Conservation (phyloP, 805 yeast genomes). For the Barnettozyma wickerhamii region DNA sequence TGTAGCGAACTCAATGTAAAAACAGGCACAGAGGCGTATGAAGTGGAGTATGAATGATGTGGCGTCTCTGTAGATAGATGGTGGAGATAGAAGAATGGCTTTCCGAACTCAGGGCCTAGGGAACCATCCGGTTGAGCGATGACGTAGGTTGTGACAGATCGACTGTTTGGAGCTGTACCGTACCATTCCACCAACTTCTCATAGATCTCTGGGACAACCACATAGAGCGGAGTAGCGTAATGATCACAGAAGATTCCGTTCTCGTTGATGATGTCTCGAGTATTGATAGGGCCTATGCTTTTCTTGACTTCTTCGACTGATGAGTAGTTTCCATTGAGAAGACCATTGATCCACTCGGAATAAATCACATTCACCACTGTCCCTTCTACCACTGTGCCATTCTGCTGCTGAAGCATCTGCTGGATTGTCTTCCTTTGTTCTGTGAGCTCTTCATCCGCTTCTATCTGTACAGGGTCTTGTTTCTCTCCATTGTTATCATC, state of each 20-base stretch:
- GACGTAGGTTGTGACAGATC: slow-evolving; percentile 34
- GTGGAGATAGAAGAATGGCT: slow-evolving; percentile 33
- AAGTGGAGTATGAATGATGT: slow-evolving; percentile 7
- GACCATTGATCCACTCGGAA: slow-evolving; percentile 13
- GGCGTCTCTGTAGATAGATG: slow-evolving; percentile 20
- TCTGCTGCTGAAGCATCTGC: slow-evolving; percentile 7
- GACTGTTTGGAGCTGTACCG: slow-evolving; percentile 39
- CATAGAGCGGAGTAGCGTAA: slow-evolving; percentile 25
- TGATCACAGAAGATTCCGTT: slow-evolving; percentile 39
- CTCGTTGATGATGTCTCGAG: slow-evolving; percentile 34
- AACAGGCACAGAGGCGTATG: slow-evolving; percentile 23
- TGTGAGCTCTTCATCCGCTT: neutral
- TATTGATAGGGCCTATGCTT: slow-evolving; percentile 36
- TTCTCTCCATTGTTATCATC: neutral
- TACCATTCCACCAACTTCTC: slow-evolving; percentile 47
- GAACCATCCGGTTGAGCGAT: slow-evolving; percentile 26
- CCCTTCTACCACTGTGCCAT: slow-evolving; percentile 11
- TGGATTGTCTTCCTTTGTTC: slow-evolving; percentile 16
- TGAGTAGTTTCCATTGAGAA: slow-evolving; percentile 8
- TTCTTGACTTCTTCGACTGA: slow-evolving; percentile 9
- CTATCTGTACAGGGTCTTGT: neutral
- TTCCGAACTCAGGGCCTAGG: slow-evolving; percentile 31
- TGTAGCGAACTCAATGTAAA: slow-evolving; percentile 32
- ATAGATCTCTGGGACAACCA: slow-evolving; percentile 43
- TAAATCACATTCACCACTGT: slow-evolving; percentile 14